phyloP scores from a whole-genome alignment of 176 grass and related monocot genomes.

The Canna indica region DNA sequence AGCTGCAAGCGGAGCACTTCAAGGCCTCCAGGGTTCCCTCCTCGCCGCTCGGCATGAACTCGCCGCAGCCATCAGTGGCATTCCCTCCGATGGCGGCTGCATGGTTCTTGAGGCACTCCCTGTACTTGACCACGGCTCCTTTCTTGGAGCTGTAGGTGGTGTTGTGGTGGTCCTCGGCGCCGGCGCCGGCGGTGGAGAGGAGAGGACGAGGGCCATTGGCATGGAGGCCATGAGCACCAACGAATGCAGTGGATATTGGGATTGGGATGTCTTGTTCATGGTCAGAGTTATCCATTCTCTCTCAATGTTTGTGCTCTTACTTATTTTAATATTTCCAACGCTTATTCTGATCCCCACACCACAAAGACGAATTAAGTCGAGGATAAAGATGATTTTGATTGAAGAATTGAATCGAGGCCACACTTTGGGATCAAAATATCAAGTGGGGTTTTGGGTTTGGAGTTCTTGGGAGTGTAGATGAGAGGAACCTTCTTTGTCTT shows the following conservation, averaged over 20 bases:
- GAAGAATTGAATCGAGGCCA: too few relatives aligned
- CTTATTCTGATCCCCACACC: too few relatives aligned
- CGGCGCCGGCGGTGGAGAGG: not conserved
- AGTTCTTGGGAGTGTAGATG: too few relatives aligned
- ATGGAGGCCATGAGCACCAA: conserved; percentile 35
- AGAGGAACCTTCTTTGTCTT: too few relatives aligned
- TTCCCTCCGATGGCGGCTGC: conserved; percentile 72
- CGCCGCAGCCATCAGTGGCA: conserved; percentile 74
- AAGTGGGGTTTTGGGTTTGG: too few relatives aligned
- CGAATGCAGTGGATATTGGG: conserved; percentile 54
- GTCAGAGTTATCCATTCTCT: conserved; percentile 74
- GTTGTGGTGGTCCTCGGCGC: not conserved
- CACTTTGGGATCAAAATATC: too few relatives aligned
- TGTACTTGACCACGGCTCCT: conserved; percentile 41
- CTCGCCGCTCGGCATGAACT: conserved; percentile 72
- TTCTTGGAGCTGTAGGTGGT: not conserved
- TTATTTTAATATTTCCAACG: too few relatives aligned
- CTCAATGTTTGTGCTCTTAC: conserved; percentile 16
- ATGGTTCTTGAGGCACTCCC: conserved; percentile 91
- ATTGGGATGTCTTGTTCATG: conserved; percentile 71
- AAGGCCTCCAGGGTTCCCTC: conserved; percentile 57
- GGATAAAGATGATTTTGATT: too few relatives aligned
- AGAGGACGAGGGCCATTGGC: conserved; percentile 12
- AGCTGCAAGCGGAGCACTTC: conserved; percentile 75
- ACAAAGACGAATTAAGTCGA: too few relatives aligned